A percentile compares a stretch with the other conserved stretches of the same genome.
Conservation (phyloP, 2,329 filamentous ascomycete genomes). For the Chaetoscypha palmicola region DNA sequence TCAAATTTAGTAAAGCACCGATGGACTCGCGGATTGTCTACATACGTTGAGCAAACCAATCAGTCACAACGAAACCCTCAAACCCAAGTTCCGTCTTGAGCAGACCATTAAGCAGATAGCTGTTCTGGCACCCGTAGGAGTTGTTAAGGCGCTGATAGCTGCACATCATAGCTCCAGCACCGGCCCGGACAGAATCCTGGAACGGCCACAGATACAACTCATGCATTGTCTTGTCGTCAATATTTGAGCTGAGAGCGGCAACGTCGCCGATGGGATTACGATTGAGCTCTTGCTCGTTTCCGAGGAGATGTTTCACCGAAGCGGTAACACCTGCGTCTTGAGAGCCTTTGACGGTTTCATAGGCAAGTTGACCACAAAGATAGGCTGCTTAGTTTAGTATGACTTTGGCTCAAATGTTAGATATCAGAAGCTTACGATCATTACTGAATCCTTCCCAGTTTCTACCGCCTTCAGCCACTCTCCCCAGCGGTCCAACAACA, state of each 20-base stretch:
- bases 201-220: slow-evolving; percentile 85
- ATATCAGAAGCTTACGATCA: no score
- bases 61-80: slow-evolving; percentile 75
- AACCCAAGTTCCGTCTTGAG: slow-evolving; percentile 82
- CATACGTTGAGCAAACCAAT: slow-evolving; percentile 70
- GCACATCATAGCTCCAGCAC: slow-evolving; percentile 75
- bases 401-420: no score
- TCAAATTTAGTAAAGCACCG: background rate
- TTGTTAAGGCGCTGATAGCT: slow-evolving; percentile 69
- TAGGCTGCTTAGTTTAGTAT: no score
- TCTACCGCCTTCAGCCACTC: slow-evolving; percentile 58
- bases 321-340: slow-evolving; percentile 23
- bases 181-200: slow-evolving; percentile 67
- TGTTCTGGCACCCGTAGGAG: slow-evolving; percentile 64
- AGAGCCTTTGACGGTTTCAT: slow-evolving; percentile 19
- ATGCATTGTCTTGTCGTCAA: slow-evolving; percentile 68
- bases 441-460: slow-evolving; percentile 53
- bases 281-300: slow-evolving; percentile 61
- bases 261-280: slow-evolving; percentile 42
- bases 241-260: slow-evolving; percentile 52
- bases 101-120: slow-evolving; percentile 70
- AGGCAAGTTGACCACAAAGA: slow-evolving; percentile 48
- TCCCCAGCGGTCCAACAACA: slow-evolving; percentile 59
- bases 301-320: slow-evolving; percentile 47
- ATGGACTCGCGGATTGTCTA: background rate